Base-by-base conservation (phyloP, 306 rosid species). In the Begonia peltatifolia region DNA sequence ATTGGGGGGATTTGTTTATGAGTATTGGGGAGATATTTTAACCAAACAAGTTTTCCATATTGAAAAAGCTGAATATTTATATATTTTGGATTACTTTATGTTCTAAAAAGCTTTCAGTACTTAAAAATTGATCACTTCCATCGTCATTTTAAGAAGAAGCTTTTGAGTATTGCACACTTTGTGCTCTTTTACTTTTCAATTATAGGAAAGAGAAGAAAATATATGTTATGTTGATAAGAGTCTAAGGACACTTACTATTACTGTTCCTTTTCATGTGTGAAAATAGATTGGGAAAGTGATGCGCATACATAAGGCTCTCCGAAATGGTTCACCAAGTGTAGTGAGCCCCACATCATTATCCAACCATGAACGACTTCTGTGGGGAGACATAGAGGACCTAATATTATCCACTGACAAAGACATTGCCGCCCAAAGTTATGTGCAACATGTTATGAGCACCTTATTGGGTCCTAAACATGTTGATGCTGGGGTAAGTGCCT, bases 271-370 rank as follows among this genome's bases (percentile, higher is more conserved):
- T 41, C 38, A 30, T 25, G 53, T 43, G 62, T 9, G 54, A 23
- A 47, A 0, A 47, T 62, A 92, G 99, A 66, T 81, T 54, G 88
- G 94, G 62, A 92, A 83, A 74, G 88, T 92, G 58, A 64, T 92
- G 69, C 79, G 99, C 13, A 42, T 92, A 51, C 82, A 77, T 56
- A 92, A 86, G 79, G 67, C 76, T 54, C 69, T 68, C 0, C 69
- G 68, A 66, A 77, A 71, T 56, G 84, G 72, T 6, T 46, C 54
- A 0, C 18, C 51, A 42, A 17, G 11, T 10, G 20, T 20, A 14
- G 56, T 46, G 49, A 68, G 75, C 58, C 74, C 77, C 20, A 49
- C 81, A 10, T 70, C 85, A 38, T 68, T 90, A 64, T 74, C 80
- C 2, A 56, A 50, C 41, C 82, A 74, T 1, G 96, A 83, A 56